These are phyloP conservation scores for Kuraishia hungarica DNA, from an alignment of 805 yeast species.

Conservation along the genomic window DNA sequence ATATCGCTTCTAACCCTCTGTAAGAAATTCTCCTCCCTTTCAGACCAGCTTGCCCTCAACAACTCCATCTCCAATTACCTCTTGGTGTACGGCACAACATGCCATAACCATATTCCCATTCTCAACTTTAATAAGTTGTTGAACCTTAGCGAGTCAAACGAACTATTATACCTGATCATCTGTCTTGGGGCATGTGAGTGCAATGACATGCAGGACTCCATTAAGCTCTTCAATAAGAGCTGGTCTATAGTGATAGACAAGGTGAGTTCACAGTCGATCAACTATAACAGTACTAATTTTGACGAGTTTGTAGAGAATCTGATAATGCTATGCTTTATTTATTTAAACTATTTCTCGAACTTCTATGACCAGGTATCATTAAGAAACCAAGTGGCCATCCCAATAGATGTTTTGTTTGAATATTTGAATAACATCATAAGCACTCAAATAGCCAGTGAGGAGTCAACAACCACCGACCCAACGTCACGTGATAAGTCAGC, in stretches of 20 bases:
- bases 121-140: conserved; percentile 14
- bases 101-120: conserved; percentile 10
- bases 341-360: conserved; percentile 30
- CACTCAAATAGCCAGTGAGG: conserved; percentile 28
- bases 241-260: conserved; percentile 30
- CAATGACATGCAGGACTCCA: conserved; percentile 23
- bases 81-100: conserved; percentile 13
- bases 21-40: conserved; percentile 18
- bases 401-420: conserved; percentile 37
- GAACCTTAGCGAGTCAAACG: conserved; percentile 22
- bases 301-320: conserved; percentile 35
- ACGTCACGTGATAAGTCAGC: too few species aligned
- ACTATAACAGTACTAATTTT: conserved; percentile 21
- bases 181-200: conserved; percentile 36
- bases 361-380: conserved; percentile 4
- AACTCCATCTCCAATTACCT: conserved; percentile 18
- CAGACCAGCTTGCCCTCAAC: conserved; percentile 9
- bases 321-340: conserved; percentile 33
- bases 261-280: conserved; percentile 17
- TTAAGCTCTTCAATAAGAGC: conserved; percentile 30
- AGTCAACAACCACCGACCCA: too few species aligned
- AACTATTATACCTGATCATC: conserved; percentile 32
- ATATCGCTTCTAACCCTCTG: conserved; percentile 10
- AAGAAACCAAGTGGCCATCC: conserved; percentile 15
- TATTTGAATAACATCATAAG: conserved; percentile 38